Percentiles rank a stretch among this genome's conserved stretches.
phyloP scores from a whole-genome alignment of 2,329 filamentous ascomycete genomes.

The Cercospora beticola region DNA sequence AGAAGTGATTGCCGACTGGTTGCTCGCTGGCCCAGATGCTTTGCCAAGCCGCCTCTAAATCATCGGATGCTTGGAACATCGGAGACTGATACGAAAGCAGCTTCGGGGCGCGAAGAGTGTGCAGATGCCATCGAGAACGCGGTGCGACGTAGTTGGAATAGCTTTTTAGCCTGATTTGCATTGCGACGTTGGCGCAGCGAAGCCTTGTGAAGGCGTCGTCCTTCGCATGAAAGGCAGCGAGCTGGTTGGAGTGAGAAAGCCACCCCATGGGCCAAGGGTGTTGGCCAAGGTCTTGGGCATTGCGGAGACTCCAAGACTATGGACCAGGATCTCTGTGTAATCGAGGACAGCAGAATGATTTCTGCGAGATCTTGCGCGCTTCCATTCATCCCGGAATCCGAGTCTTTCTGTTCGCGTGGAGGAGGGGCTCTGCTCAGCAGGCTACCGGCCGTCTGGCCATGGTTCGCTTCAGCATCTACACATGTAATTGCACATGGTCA shows the following conservation, averaged over 20 bases:
- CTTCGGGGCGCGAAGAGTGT: not conserved
- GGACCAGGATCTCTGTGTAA: not conserved
- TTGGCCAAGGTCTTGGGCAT: conserved; percentile 3
- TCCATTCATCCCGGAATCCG: not conserved
- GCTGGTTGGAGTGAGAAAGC: conserved; percentile 9
- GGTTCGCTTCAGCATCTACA: not conserved
- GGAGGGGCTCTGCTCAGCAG: not conserved
- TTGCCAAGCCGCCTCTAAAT: conserved; percentile 2
- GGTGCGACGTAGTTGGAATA: not conserved
- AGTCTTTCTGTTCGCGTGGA: not conserved
- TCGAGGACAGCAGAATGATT: not conserved
- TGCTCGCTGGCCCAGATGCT: not conserved
- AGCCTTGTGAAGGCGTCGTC: conserved; percentile 8
- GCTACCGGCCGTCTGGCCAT: not conserved
- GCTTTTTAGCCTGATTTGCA: conserved; percentile 4
- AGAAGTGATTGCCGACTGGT: conserved; percentile 1
- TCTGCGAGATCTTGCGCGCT: not conserved
- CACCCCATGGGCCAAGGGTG: not conserved
- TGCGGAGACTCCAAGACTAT: not conserved
- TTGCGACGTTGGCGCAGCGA: conserved; percentile 6
- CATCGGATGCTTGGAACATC: conserved; percentile 12
- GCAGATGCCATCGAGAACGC: not conserved
- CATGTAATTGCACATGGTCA: conserved; percentile 8
- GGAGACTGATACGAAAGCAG: conserved; percentile 7
- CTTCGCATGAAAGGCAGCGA: not conserved